Base-by-base conservation (phyloP, 805 yeast genomes). In the Ogataea paradorogensis region DNA sequence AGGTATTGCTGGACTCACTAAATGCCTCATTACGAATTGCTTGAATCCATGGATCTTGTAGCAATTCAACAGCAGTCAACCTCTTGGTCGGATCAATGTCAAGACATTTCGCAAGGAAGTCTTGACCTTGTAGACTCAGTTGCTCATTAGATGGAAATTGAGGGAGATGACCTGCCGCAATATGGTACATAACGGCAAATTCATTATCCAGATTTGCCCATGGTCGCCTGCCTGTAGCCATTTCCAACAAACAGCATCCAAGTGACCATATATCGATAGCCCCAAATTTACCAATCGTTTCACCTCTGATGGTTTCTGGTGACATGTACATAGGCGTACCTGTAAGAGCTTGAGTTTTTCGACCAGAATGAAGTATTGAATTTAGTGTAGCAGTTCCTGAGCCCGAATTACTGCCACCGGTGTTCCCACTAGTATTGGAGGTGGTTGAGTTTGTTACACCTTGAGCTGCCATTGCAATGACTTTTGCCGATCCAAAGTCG, bases 271-370 rank as follows among this genome's bases (percentile, higher is more conserved):
- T 85, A 65, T 93, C 99, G 42, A 70, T 74, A 3, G 81, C 78
- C 3, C 90, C 90, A 48, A 72, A 76, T 40, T 70, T 67, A 24
- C 82, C 83, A 1, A 73, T 57, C 1, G 72, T 62, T 5, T 76
- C 70, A 2, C 97, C 97, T 1, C 93, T 86, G 43, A 93, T 87
- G 0, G 87, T 85, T 56, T 93, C 99, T 0, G 99, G 99, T 0
- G 98, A 88, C 98, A 93, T 91, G 65, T 93, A 93, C 97, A 91
- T 93, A 11, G 98, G 98, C 0, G 99, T 93, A 27, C 99, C 99
- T 2, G 95, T 81, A 70, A 84, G 73, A 10, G 53, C 57, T 40
- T 58, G 58, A 4, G 61, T 52, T 33, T 55, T 58, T 23, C 54
- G 46, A 8, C 54, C 55, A 4, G 56, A 39, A 21, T 50, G 52